phyloP scores from a whole-genome alignment of 2,329 filamentous ascomycete species.

The Ophiocordyceps camponoti-floridani region DNA sequence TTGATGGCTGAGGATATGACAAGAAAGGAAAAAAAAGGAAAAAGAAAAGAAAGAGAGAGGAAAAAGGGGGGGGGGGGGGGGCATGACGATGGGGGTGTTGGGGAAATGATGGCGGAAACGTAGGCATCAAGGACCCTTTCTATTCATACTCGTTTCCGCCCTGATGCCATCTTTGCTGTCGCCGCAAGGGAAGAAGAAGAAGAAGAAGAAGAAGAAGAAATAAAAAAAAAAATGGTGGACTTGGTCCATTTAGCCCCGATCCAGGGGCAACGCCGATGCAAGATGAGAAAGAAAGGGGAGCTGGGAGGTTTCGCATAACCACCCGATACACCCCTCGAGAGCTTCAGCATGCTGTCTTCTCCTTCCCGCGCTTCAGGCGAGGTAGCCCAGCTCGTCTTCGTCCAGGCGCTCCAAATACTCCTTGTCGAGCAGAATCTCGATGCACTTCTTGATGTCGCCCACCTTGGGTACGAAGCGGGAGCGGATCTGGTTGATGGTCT shows the following conservation, averaged over 20 bases:
- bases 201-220: too few species aligned
- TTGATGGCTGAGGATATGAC: too few species aligned
- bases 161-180: background rate
- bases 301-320: background rate
- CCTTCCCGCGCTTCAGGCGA: constrained; percentile 43
- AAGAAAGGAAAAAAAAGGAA: background rate
- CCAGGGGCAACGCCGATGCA: constrained; percentile 2
- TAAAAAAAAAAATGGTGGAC: too few species aligned
- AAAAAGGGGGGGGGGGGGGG: too few species aligned
- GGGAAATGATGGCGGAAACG: too few species aligned
- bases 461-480: constrained; percentile 86
- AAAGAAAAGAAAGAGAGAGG: background rate
- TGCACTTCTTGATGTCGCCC: constrained; percentile 96
- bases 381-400: constrained; percentile 84
- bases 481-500: constrained; percentile 91
- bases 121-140: background rate
- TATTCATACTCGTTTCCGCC: background rate
- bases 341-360: too few species aligned
- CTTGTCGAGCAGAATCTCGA: constrained; percentile 96
- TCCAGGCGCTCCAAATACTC: constrained; percentile 95
- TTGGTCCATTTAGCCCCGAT: background rate
- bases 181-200: background rate
- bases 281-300: background rate
- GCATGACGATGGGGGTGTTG: too few species aligned
- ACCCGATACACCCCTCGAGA: too few species aligned